Base-by-base conservation (phyloP, 2,329 filamentous ascomycete species). In the Reticulascus tulasneorum region DNA sequence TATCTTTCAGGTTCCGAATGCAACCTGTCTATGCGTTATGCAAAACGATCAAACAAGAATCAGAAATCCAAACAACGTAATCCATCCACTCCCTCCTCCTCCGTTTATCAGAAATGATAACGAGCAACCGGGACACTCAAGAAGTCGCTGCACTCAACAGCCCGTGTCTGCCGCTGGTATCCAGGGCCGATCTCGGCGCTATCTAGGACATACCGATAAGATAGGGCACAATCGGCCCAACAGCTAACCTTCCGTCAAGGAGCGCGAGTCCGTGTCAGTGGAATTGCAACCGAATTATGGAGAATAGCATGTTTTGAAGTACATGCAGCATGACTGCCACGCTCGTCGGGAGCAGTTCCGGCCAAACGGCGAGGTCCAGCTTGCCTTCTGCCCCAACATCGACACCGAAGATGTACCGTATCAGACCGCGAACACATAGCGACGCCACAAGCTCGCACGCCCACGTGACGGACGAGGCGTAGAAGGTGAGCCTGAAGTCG, bases 291-390 rank as follows among this genome's bases (percentile, higher is more conserved):
- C 79, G 70, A 23, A 83, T 75, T 49, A 84, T 84, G 29, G 77
- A 79, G 60, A 84, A 84, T 37, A 84, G 58, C 80, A 84, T 84
- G 55, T 84, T 84, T 60, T 84, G 80, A 58, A 84, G 53, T 33
- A 84, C 80, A 49, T 84, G 80, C 54, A 84, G 62, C 63, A 77
- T 78, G 16, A 83, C 79, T 16, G 75, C 77, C 15, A 81, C 75
- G 36, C 75, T 76, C 4, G 80, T 82, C 13, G 80, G 80, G 49
- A 84, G 58, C 50, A 84, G 58, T 62, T 84, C 80, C 3, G 80
- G 79, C 76, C 79, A 84, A 37, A 77, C 73, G 7, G 71, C 73
- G 47, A 84, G 62, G 56, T 84, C 80, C 42, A 75, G 62, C 58
- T 75, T 78, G 18, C 77, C 80, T 60, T 84, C 80, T 25, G 75